Conservation (phyloP, 1,284 basidiomycete genomes). For the Ustilago hordei region DNA sequence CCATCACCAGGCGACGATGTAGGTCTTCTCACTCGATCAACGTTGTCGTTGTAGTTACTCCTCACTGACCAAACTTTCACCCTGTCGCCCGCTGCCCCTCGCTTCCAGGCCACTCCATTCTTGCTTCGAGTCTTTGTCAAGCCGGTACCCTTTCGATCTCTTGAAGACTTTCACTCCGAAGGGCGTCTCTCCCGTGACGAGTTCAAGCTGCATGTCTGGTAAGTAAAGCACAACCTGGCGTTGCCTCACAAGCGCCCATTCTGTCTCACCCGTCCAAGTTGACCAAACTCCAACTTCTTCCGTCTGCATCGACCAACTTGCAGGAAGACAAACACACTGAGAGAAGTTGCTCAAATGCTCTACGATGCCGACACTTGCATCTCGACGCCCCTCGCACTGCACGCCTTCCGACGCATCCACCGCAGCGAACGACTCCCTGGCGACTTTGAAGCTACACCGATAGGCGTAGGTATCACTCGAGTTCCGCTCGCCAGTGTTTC, state of each 20-base stretch:
- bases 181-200: constrained; percentile 32
- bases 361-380: constrained; percentile 48
- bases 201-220: constrained; percentile 58
- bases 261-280: not conserved
- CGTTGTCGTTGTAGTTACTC: not conserved
- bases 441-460: constrained; percentile 24
- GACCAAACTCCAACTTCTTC: not conserved
- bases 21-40: not conserved
- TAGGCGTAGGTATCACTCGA: constrained; percentile 54
- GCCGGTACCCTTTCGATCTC: constrained; percentile 40
- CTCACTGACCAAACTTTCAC: not conserved
- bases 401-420: constrained; percentile 54
- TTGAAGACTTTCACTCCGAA: constrained; percentile 43
- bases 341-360: constrained; percentile 57
- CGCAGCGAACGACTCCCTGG: constrained; percentile 16
- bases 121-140: constrained; percentile 38
- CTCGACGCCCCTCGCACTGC: constrained; percentile 48
- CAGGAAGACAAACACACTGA: constrained; percentile 61
- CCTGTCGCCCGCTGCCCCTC: not conserved
- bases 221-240: not conserved
- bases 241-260: not conserved
- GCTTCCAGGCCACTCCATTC: constrained; percentile 45
- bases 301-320: not conserved
- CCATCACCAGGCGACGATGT: constrained; percentile 51
- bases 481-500: constrained; percentile 32